Percentiles rank a stretch among this genome's conserved stretches.
Evolutionary conservation across 1,284 basidiomycete species (phyloP).

Genomic region (Pyrrhoderma noxium): DNA sequence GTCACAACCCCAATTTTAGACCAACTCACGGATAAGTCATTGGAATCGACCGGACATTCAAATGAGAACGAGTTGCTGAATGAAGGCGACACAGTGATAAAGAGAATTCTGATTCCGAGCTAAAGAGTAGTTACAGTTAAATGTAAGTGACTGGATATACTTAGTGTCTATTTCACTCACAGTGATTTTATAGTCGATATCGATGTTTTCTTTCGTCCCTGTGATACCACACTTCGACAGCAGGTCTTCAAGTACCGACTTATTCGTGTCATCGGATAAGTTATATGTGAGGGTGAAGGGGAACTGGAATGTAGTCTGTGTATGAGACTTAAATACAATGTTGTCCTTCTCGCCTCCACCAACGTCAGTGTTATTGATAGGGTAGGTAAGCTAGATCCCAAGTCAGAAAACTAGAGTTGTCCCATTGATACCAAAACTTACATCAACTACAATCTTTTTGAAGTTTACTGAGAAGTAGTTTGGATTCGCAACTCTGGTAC

Average conservation of each 20-base stretch:
- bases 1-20: neutral
- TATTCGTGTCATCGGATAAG: constrained; percentile 48
- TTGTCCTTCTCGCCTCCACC: constrained; percentile 62
- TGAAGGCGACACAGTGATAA: constrained; percentile 62
- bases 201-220: constrained; percentile 44
- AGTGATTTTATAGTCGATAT: constrained; percentile 63
- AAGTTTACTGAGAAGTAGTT: constrained; percentile 79
- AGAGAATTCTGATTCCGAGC: constrained; percentile 56
- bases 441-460: constrained; percentile 60
- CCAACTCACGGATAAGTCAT: constrained; percentile 11
- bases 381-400: constrained; percentile 56
- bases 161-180: constrained; percentile 31
- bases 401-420: neutral
- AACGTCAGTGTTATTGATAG: constrained; percentile 58
- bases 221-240: constrained; percentile 59
- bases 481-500: constrained; percentile 69
- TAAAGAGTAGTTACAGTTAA: constrained; percentile 28
- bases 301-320: constrained; percentile 72
- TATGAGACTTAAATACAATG: constrained; percentile 58
- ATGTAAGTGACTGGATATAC: constrained; percentile 19
- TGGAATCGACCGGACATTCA: constrained; percentile 50
- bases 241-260: constrained; percentile 57
- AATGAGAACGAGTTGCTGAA: constrained; percentile 63
- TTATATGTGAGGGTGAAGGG: constrained; percentile 76
- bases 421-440: constrained; percentile 24